Evolutionary conservation across 2,329 filamentous ascomycete genomes (phyloP), one percentile per base, ranked within the genome.

Genomic region (Fusarium sp.): DNA sequence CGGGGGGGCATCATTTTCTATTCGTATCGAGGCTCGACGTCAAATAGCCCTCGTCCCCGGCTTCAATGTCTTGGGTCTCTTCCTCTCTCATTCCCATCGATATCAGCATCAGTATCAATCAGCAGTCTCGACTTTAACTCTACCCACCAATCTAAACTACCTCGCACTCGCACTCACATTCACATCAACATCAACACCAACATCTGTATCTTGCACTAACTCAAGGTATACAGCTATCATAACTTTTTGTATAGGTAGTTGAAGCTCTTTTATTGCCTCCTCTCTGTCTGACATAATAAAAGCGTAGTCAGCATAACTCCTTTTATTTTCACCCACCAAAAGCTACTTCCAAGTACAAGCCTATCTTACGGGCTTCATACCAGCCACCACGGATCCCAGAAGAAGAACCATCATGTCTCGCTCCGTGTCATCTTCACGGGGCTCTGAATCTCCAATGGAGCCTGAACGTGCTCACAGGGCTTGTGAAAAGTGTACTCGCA

Each of bases 401-500:
- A 68, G 46, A 59, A 67, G 56, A 63, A 52, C 53, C 25, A 70
- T 52, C 45, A 73, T 73, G 71, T 70, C 70, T 47, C 71, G 63
- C 46, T 73, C 71, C 46, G 65, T 69, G 58, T 74, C 70, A 42
- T 74, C 72, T 18, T 74, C 72, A 43, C 65, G 69, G 51, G 72
- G 69, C 46, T 75, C 74, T 58, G 67, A 76, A 42, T 76, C 75
- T 33, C 75, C 75, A 42, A 74, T 75, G 67, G 74, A 75, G 48
- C 62, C 67, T 43, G 75, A 74, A 54, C 76, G 76, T 55, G 77
- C 77, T 45, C 77, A 78, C 56, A 71, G 77, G 36, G 76, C 77
- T 25, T 79, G 77, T 70, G 77, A 79, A 65, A 79, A 79, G 63
- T 79, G 77, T 67, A 79, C 77, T 11, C 65, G 77, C 40, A 78